A percentile compares a stretch with the other conserved stretches of the same genome.
These are phyloP conservation scores for Rachicladosporium sp. DNA, from an alignment of 2,329 filamentous ascomycete species.

Conservation along the genomic window DNA sequence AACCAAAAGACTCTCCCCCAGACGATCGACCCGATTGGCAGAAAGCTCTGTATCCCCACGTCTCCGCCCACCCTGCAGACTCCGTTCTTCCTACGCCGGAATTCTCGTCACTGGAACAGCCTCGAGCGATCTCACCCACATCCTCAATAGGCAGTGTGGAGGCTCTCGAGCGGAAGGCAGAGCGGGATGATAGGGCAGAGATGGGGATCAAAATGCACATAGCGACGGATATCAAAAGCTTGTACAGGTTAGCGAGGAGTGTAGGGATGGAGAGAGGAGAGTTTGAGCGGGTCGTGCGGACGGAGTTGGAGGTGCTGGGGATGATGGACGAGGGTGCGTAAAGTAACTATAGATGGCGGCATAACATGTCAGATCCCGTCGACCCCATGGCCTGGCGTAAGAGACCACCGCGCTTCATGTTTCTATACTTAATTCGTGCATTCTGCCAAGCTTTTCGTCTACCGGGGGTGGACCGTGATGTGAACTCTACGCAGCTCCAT, in stretches of 20 bases:
- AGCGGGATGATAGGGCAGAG: conserved; percentile 32
- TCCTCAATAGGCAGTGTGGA: conserved; percentile 40
- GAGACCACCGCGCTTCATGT: no score
- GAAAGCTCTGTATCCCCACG: conserved; percentile 13
- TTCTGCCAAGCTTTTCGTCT: no score
- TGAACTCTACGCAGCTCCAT: no score
- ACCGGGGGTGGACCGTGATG: no score
- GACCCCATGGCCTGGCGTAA: no score
- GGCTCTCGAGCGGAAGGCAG: conserved; percentile 35
- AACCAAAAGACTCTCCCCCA: not conserved
- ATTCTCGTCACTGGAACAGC: conserved; percentile 37
- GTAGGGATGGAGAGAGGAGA: conserved; percentile 63
- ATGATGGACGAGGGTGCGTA: conserved; percentile 51
- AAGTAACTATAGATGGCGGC: not conserved
- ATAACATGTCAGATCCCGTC: no score
- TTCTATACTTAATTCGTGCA: no score
- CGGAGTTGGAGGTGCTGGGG: conserved; percentile 57
- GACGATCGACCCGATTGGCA: conserved; percentile 4
- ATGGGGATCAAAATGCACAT: conserved; percentile 70
- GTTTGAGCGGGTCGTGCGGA: conserved; percentile 59
- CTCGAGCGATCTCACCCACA: conserved; percentile 37
- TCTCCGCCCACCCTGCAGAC: conserved; percentile 32
- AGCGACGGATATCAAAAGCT: conserved; percentile 61
- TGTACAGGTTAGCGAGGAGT: conserved; percentile 57
- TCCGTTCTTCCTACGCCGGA: conserved; percentile 35